Evolutionary conservation across 2,329 filamentous ascomycete species (phyloP).

Genomic region (Apiospora koreana): DNA sequence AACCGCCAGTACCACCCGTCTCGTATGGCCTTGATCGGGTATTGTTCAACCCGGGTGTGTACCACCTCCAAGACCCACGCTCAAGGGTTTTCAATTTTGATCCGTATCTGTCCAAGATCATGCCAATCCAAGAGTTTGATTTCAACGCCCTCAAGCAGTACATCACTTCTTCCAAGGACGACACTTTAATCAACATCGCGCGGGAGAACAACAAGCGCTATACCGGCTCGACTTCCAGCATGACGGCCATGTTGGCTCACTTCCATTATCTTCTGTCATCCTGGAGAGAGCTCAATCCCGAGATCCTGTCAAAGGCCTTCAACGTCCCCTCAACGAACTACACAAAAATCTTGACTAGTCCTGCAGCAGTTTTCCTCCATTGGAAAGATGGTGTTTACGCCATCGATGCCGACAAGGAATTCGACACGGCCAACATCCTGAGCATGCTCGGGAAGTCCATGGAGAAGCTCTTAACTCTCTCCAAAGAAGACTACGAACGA

Average conservation of each 20-base stretch:
- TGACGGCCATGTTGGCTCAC: constrained; percentile 84
- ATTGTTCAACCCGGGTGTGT: constrained; percentile 94
- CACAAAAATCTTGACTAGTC: constrained; percentile 70
- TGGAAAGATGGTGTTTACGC: constrained; percentile 86
- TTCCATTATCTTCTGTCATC: constrained; percentile 89
- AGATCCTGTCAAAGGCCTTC: constrained; percentile 67
- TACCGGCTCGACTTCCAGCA: constrained; percentile 93
- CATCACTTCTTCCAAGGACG: constrained; percentile 87
- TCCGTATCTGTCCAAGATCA: constrained; percentile 88
- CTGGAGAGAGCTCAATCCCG: constrained; percentile 73
- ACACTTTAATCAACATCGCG: constrained; percentile 68
- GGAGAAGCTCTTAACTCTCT: constrained; percentile 89
- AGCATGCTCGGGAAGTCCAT: constrained; percentile 94
- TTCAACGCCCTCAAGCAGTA: constrained; percentile 85
- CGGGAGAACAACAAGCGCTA: constrained; percentile 72
- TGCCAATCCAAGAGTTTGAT: constrained; percentile 91
- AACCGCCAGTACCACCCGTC: constrained; percentile 57
- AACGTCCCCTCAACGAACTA: constrained; percentile 62
- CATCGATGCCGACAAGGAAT: constrained; percentile 94
- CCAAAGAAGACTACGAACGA: constrained; percentile 80
- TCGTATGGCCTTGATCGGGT: constrained; percentile 80
- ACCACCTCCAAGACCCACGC: constrained; percentile 84
- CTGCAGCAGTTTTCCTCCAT: constrained; percentile 78
- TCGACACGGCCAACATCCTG: constrained; percentile 79
- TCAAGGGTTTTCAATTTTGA: constrained; percentile 96